Percentiles rank a stretch among this genome's conserved stretches.
Evolutionary conservation across 192 early-diverging fungal species (phyloP).

Genomic region (Phlyctochytrium bullatum): DNA sequence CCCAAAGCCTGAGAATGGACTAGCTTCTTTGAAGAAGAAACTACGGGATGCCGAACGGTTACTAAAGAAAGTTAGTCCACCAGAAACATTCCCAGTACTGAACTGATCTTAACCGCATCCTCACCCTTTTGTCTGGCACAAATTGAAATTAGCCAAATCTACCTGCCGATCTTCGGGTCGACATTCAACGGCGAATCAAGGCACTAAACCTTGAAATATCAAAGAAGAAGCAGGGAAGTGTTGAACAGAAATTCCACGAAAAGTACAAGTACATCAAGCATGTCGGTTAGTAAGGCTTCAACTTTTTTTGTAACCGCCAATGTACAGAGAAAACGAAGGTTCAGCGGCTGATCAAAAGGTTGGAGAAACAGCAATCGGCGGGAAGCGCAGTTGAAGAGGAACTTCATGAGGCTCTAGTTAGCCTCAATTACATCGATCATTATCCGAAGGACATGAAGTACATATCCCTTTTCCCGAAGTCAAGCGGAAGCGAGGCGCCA

Average conservation of each 20-base stretch:
- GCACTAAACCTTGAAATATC: slow-evolving; percentile 24
- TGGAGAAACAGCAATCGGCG: slow-evolving; percentile 10
- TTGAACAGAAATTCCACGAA: slow-evolving; percentile 26
- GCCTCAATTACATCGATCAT: slow-evolving; percentile 28
- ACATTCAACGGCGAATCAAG: slow-evolving; percentile 38
- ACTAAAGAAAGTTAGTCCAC: slow-evolving; percentile 8
- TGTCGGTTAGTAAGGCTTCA: slow-evolving; percentile 28
- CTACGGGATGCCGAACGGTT: slow-evolving; percentile 37
- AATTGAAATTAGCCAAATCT: slow-evolving; percentile 24
- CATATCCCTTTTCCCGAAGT: slow-evolving; percentile 38
- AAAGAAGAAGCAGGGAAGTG: neutral
- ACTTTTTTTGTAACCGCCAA: neutral
- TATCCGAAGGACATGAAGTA: slow-evolving; percentile 46
- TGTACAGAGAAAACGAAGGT: slow-evolving; percentile 33
- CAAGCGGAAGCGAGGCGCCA: neutral
- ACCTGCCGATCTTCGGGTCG: slow-evolving; percentile 24
- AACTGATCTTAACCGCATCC: neutral
- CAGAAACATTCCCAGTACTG: neutral
- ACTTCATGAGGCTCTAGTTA: slow-evolving; percentile 10
- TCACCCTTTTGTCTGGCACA: neutral
- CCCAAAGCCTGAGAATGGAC: slow-evolving; percentile 15
- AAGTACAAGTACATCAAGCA: slow-evolving; percentile 46
- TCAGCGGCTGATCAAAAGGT: slow-evolving; percentile 12
- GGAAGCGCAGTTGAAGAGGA: neutral
- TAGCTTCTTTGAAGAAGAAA: slow-evolving; percentile 22